phyloP scores from a whole-genome alignment of 1,284 basidiomycete genomes.

The Retiboletus flavoniger region DNA sequence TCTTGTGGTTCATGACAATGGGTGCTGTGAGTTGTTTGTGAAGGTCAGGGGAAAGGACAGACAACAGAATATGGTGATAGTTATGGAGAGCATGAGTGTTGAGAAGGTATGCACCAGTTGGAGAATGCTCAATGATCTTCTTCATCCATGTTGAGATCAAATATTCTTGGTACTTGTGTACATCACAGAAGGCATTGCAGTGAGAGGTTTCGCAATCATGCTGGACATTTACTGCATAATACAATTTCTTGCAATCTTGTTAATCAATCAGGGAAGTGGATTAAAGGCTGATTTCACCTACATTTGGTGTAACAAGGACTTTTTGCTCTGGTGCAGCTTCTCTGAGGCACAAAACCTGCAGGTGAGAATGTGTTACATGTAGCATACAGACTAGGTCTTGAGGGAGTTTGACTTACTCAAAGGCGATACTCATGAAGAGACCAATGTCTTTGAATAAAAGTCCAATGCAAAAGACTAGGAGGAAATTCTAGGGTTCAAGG shows the following conservation, averaged over 20 bases:
- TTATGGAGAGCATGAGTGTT: constrained; percentile 1
- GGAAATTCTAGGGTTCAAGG: too few species aligned
- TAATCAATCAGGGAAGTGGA: background rate
- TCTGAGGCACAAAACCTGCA: constrained; percentile 5
- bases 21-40: background rate
- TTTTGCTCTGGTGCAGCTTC: constrained; percentile 2
- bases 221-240: background rate
- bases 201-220: background rate
- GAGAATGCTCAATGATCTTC: background rate
- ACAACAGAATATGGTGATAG: background rate
- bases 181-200: background rate
- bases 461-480: too few species aligned
- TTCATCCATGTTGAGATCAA: background rate
- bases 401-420: too few species aligned
- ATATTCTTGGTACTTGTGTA: background rate
- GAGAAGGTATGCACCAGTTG: background rate
- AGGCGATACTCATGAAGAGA: too few species aligned
- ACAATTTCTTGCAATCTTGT: background rate
- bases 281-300: background rate
- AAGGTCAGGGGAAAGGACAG: background rate
- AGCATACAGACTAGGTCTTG: too few species aligned
- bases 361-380: constrained; percentile 1
- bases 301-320: background rate
- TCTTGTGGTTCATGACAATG: background rate
- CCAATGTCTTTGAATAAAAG: too few species aligned